Conservation (phyloP, 768 basidiomycete species). For the Boletus sp. region DNA sequence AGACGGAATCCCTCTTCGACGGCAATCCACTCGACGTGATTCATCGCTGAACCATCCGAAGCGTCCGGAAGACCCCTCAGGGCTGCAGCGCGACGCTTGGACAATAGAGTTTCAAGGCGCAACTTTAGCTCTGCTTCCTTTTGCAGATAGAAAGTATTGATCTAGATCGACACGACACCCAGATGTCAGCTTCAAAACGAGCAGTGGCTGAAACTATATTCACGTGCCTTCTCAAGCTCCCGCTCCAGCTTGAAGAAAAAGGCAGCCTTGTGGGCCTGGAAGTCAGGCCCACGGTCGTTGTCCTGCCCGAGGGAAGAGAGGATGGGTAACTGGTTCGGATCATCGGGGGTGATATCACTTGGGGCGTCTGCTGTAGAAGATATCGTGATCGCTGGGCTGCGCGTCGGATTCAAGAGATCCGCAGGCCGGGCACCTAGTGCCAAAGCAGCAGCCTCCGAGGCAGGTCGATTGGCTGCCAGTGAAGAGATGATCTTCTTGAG, state of each 20-base stretch:
- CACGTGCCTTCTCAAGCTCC: conserved; percentile 89
- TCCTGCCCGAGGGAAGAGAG: conserved; percentile 63
- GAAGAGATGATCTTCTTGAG: conserved; percentile 99
- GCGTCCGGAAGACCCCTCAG: conserved; percentile 69
- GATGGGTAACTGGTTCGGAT: conserved; percentile 53
- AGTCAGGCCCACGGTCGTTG: conserved; percentile 75
- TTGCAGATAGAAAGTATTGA: conserved; percentile 96
- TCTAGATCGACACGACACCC: conserved; percentile 48
- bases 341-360: conserved; percentile 32
- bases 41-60: conserved; percentile 51
- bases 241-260: conserved; percentile 99
- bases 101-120: conserved; percentile 88
- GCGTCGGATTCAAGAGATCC: conserved; percentile 42
- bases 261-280: conserved; percentile 92
- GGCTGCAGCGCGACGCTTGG: conserved; percentile 86
- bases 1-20: conserved; percentile 95
- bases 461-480: conserved; percentile 83
- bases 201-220: conserved; percentile 1
- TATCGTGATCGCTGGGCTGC: conserved; percentile 32
- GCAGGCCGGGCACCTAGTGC: conserved; percentile 78
- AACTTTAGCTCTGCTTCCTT: conserved; percentile 94
- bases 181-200: conserved; percentile 3
- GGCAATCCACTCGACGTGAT: conserved; percentile 89
- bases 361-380: conserved; percentile 14
- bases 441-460: conserved; percentile 84